These are phyloP conservation scores for Kazachstania bromeliacearum DNA, from an alignment of 805 yeast species.

Conservation along the genomic window DNA sequence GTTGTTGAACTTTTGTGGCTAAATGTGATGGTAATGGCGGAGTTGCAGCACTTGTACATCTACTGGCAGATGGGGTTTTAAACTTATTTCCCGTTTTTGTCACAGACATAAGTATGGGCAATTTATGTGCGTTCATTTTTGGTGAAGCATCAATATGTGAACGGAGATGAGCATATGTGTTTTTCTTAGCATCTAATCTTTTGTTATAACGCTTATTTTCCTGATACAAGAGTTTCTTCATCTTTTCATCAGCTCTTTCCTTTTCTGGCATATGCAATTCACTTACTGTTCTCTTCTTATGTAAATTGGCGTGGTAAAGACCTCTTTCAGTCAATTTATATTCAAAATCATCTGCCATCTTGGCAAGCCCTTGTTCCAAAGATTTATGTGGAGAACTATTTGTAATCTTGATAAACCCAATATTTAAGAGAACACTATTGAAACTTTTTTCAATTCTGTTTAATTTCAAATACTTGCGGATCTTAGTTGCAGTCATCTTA, in stretches of 20 bases:
- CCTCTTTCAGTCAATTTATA: slow-evolving; percentile 31
- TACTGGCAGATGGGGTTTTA: slow-evolving; percentile 20
- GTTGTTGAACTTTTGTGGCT: slow-evolving; percentile 16
- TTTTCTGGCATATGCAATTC: slow-evolving; percentile 6
- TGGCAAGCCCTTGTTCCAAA: slow-evolving; percentile 23
- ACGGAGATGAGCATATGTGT: slow-evolving; percentile 24
- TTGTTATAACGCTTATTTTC: slow-evolving; percentile 13
- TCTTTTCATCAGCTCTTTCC: slow-evolving; percentile 17
- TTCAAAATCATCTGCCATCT: slow-evolving; percentile 16
- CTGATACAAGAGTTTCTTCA: slow-evolving; percentile 20
- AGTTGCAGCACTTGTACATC: slow-evolving; percentile 10
- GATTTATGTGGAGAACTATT: slow-evolving; percentile 25
- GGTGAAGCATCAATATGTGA: slow-evolving; percentile 26
- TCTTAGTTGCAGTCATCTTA: slow-evolving; percentile 10
- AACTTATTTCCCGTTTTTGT: slow-evolving; percentile 12
- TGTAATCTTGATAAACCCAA: slow-evolving; percentile 23
- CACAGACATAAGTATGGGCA: slow-evolving; percentile 26
- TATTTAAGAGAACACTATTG: slow-evolving; percentile 18
- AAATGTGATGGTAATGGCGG: slow-evolving; percentile 25
- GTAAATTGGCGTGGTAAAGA: slow-evolving; percentile 16
- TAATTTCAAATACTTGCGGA: slow-evolving; percentile 14
- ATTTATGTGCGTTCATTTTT: slow-evolving; percentile 18
- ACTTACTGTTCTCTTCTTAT: slow-evolving; percentile 12
- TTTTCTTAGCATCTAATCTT: slow-evolving; percentile 12
- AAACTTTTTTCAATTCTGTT: slow-evolving; percentile 27